Percentiles rank a stretch among this genome's conserved stretches.
phyloP scores from a whole-genome alignment of 768 basidiomycete genomes.

The Cystoderma amianthinum region DNA sequence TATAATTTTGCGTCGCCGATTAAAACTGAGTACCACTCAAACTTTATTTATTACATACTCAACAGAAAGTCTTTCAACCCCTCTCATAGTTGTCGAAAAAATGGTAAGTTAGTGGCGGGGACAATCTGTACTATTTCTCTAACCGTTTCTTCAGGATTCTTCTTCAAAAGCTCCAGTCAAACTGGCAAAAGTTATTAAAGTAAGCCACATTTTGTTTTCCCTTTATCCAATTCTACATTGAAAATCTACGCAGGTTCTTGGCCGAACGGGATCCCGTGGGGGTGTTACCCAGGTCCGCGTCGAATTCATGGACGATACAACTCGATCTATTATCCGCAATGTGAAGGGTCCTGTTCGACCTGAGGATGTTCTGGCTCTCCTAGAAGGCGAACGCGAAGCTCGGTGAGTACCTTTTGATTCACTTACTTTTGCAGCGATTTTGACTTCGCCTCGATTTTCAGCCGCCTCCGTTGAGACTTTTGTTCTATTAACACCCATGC shows the following conservation, averaged over 20 bases:
- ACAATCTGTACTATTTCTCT: conserved; percentile 2
- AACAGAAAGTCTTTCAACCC: conserved; percentile 15
- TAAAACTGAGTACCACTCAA: conserved; percentile 10
- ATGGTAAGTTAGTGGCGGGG: conserved; percentile 21
- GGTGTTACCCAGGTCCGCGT: conserved; percentile 99
- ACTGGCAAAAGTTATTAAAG: conserved; percentile 97
- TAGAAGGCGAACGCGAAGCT: conserved; percentile 99
- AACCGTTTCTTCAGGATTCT: conserved; percentile 51
- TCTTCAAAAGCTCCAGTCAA: conserved; percentile 91
- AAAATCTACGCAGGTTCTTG: conserved; percentile 73
- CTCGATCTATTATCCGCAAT: conserved; percentile 96
- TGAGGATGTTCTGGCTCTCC: conserved; percentile 92
- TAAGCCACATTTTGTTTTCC: conserved; percentile 19
- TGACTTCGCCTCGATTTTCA: conserved; percentile 5
- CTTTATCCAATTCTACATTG: neutral
- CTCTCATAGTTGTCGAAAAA: conserved; percentile 7
- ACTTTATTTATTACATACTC: conserved; percentile 23
- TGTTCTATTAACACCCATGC: neutral
- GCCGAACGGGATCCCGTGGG: conserved; percentile 97
- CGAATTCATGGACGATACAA: conserved; percentile 97
- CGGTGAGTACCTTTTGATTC: conserved; percentile 55
- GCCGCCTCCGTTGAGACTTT: conserved; percentile 31
- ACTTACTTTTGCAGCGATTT: neutral
- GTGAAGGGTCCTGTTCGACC: conserved; percentile 97
- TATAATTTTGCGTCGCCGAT: conserved; percentile 19